Evolutionary conservation across 2,329 filamentous ascomycete genomes (phyloP), one percentile per base, ranked within the genome.

Genomic region (Neurospora crassa): DNA sequence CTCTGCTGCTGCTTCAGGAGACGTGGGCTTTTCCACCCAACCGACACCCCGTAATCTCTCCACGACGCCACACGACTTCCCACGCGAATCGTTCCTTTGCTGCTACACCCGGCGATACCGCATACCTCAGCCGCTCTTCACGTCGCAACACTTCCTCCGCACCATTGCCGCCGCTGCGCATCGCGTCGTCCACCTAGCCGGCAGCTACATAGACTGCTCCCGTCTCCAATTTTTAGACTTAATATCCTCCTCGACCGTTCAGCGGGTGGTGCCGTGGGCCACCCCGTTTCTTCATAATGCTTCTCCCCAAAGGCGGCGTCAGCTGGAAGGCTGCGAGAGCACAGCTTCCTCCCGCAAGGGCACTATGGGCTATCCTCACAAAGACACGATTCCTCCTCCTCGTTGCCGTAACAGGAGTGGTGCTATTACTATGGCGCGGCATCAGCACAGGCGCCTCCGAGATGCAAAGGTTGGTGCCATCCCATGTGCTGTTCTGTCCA

Each of bases 261-360:
- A 72, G 78, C 53, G 53, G 81, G 81, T 82, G 82, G 82, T 82
- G 79, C 77, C 76, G 75, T 79, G 78, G 78, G 79, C 81, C 80
- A 80, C 81, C 80, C 78, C 76, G 79, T 78, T 74, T 74, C 77
- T 79, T 79, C 79, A 84, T 76, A 74, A 97, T 97, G 94, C 89
- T 97, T 84, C 89, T 96, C 77, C 92, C 93, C 75, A 97, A 97
- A 83, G 92, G 92, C 81, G 92, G 93, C 80, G 87, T 95, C 79
- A 94, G 90, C 81, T 98, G 95, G 94, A 97, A 97, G 86, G 91
- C 92, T 75, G 91, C 94, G 76, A 92, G 89, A 83, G 87, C 92
- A 77, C 88, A 89, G 78, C 84, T 97, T 76, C 93, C 94, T 63
- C 91, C 93, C 71, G 90, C 89, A 76, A 89, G 93, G 80, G 90